A percentile compares a stretch with the other conserved stretches of the same genome.
Evolutionary conservation across 139 green algal species (phyloP).

Genomic region (Closterium sp.): DNA sequence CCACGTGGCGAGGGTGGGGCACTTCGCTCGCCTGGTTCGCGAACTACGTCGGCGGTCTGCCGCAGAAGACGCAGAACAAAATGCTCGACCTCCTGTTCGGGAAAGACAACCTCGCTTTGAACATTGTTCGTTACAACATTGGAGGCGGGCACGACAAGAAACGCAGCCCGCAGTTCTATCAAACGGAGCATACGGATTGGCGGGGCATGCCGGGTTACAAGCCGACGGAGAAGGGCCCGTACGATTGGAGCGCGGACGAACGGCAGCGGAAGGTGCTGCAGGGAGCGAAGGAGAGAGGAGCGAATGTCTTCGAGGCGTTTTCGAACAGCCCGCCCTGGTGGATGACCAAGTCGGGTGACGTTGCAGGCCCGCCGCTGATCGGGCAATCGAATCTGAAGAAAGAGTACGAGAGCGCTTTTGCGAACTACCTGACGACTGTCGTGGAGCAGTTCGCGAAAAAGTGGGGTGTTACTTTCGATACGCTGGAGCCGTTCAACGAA

Average conservation of each 20-base stretch:
- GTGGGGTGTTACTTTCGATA: conserved; percentile 28
- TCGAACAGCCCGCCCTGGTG: conserved; percentile 52
- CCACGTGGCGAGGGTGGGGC: background rate
- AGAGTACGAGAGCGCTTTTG: conserved; percentile 36
- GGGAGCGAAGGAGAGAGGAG: conserved; percentile 33
- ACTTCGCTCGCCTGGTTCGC: background rate
- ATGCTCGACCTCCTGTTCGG: conserved; percentile 52
- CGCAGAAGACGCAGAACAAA: background rate
- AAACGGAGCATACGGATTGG: background rate
- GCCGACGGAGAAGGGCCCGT: background rate
- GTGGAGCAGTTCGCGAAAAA: conserved; percentile 35
- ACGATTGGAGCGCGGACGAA: conserved; percentile 37
- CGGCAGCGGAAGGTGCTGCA: conserved; percentile 41
- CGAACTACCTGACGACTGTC: conserved; percentile 50
- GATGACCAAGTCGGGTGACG: conserved; percentile 45
- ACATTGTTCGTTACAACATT: conserved; percentile 55
- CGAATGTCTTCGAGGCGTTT: conserved; percentile 49
- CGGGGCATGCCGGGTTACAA: conserved; percentile 16
- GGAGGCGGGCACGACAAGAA: background rate
- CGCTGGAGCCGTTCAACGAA: conserved; percentile 56
- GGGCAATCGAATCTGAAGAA: conserved; percentile 39
- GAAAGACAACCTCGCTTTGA: conserved; percentile 33
- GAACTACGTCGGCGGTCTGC: background rate
- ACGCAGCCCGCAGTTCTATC: background rate
- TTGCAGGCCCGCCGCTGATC: conserved; percentile 18